These are phyloP conservation scores for Brassica juncea DNA, from an alignment of 345 rosid genomes.

Conservation along the genomic window DNA sequence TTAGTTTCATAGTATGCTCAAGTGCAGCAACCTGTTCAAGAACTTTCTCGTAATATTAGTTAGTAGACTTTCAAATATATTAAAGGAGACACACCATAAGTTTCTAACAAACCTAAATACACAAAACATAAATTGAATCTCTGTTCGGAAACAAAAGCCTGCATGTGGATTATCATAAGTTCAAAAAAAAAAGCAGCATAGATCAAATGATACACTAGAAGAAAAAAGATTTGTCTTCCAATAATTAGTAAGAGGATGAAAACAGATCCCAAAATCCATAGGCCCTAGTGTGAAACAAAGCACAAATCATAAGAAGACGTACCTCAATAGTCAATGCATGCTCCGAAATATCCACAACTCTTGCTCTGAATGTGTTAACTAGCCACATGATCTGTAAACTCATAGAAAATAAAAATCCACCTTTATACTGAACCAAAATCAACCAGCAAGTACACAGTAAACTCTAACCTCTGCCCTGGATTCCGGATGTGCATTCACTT, in stretches of 20 bases:
- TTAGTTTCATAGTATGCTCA: background rate
- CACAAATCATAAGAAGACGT: slow-evolving; percentile 16
- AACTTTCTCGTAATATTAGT: background rate
- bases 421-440: background rate
- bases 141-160: background rate
- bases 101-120: slow-evolving; percentile 2
- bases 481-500: slow-evolving; percentile 62
- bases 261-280: slow-evolving; percentile 8
- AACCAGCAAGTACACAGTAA: slow-evolving; percentile 18
- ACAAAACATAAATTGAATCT: slow-evolving; percentile 2
- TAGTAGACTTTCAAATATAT: slow-evolving; percentile 3
- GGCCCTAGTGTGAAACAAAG: background rate
- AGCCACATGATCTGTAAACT: slow-evolving; percentile 84
- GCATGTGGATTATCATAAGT: slow-evolving; percentile 8
- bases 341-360: slow-evolving; percentile 78
- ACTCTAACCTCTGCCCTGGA: slow-evolving; percentile 63
- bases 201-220: slow-evolving; percentile 1
- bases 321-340: slow-evolving; percentile 82
- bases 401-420: slow-evolving; percentile 30
- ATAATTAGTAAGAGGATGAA: slow-evolving; percentile 5
- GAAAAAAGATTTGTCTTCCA: background rate
- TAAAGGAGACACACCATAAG: background rate
- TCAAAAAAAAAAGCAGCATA: background rate
- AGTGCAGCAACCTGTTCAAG: background rate
- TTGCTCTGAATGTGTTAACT: slow-evolving; percentile 86